Evolutionary conservation across 73 alveolate species (phyloP).

Genomic region (Paramecium octaurelia): DNA sequence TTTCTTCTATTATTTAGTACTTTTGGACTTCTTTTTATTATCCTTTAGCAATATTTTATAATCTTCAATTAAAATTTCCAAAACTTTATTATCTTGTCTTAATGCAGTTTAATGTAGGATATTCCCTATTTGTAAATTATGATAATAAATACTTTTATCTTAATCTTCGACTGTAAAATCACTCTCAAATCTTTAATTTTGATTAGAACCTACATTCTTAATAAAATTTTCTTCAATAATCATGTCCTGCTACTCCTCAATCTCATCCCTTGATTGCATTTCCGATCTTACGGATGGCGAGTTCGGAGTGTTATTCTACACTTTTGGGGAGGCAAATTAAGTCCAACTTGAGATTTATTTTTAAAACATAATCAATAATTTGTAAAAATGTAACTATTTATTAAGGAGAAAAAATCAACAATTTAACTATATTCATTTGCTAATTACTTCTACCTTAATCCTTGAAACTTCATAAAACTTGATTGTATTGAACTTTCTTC

Average conservation of each 20-base stretch:
- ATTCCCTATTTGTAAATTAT: background rate
- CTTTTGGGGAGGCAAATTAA: background rate
- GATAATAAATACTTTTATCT: background rate
- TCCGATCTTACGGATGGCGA: background rate
- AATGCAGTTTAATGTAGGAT: background rate
- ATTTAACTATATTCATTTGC: background rate
- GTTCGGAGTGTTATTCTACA: background rate
- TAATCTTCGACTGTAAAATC: background rate
- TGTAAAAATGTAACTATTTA: background rate
- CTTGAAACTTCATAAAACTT: conserved; percentile 52
- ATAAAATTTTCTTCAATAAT: background rate
- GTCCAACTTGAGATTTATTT: background rate
- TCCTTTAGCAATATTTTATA: background rate
- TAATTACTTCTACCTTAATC: background rate
- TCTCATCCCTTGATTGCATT: background rate
- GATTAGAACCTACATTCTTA: background rate
- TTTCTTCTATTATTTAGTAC: background rate
- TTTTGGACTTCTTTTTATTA: background rate
- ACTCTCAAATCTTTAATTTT: background rate
- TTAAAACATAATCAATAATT: background rate
- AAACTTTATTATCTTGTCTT: background rate
- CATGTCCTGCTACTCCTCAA: background rate
- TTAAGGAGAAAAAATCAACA: background rate
- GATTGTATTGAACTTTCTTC: background rate
- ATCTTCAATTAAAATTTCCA: background rate